Conservation (phyloP, 2,329 filamentous ascomycete genomes). For the Zymoseptoria ardabiliae region DNA sequence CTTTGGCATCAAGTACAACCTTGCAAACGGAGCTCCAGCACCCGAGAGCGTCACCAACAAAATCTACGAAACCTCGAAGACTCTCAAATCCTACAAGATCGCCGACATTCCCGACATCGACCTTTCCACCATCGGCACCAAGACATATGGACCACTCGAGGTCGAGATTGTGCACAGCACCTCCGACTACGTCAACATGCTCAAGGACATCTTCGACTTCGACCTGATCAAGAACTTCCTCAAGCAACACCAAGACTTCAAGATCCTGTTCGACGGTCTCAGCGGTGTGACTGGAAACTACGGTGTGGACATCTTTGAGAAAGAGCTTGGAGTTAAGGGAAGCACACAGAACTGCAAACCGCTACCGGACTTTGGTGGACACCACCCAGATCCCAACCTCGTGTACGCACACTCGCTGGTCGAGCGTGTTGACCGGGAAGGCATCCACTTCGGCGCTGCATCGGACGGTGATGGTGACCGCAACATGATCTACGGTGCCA, state of each 20-base stretch:
- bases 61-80: slow-evolving; percentile 89
- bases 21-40: slow-evolving; percentile 89
- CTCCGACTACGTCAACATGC: slow-evolving; percentile 84
- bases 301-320: slow-evolving; percentile 87
- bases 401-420: slow-evolving; percentile 95
- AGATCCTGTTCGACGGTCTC: slow-evolving; percentile 91
- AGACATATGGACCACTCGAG: slow-evolving; percentile 78
- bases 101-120: slow-evolving; percentile 81
- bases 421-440: slow-evolving; percentile 82
- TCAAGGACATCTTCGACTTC: slow-evolving; percentile 99
- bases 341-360: slow-evolving; percentile 88
- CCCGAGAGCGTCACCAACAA: slow-evolving; percentile 97
- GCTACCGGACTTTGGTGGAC: slow-evolving; percentile 90
- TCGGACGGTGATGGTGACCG: slow-evolving; percentile 96
- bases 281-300: slow-evolving; percentile 94
- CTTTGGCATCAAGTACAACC: slow-evolving; percentile 99
- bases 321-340: slow-evolving; percentile 77
- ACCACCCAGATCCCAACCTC: slow-evolving; percentile 95
- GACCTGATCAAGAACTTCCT: slow-evolving; percentile 93
- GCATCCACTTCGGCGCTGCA: slow-evolving; percentile 91
- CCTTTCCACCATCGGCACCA: slow-evolving; percentile 71
- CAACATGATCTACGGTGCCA: slow-evolving; percentile 99
- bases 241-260: slow-evolving; percentile 78
- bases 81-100: slow-evolving; percentile 85
- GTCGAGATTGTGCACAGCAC: slow-evolving; percentile 94